Evolutionary conservation across 306 rosid species (phyloP).

Genomic region (Morella rubra): DNA sequence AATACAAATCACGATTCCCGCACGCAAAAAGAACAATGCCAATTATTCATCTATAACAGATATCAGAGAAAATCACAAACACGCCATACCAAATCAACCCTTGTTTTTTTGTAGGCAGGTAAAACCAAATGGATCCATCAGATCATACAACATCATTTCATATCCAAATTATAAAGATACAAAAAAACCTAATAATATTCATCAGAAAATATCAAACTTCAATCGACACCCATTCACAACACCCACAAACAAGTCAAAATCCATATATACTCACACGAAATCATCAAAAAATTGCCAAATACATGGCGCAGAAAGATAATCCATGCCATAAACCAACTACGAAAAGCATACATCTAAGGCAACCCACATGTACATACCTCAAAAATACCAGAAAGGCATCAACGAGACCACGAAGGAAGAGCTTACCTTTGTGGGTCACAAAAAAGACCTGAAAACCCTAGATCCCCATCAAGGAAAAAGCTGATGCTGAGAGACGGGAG

Average conservation of each 20-base stretch:
- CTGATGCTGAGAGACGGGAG: neutral
- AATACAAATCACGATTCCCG: neutral
- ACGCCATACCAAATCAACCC: neutral
- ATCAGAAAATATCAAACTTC: neutral
- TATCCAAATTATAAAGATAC: neutral
- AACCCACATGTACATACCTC: neutral
- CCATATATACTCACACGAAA: neutral
- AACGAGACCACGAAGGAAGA: neutral
- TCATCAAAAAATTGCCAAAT: neutral
- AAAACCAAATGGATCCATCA: neutral
- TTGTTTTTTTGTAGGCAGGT: neutral
- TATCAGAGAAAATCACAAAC: neutral
- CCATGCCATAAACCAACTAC: neutral
- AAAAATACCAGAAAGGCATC: neutral
- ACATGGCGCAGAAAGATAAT: neutral
- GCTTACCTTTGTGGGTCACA: constrained; percentile 10
- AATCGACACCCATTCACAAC: neutral
- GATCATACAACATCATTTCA: neutral
- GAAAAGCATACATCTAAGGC: neutral
- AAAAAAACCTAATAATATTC: neutral
- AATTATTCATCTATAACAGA: neutral
- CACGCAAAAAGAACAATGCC: neutral
- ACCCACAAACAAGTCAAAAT: neutral
- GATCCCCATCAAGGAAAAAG: neutral
- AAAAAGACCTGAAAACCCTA: neutral